phyloP scores from a whole-genome alignment of 306 rosid species.

The Dalbergia cochinchinensis region DNA sequence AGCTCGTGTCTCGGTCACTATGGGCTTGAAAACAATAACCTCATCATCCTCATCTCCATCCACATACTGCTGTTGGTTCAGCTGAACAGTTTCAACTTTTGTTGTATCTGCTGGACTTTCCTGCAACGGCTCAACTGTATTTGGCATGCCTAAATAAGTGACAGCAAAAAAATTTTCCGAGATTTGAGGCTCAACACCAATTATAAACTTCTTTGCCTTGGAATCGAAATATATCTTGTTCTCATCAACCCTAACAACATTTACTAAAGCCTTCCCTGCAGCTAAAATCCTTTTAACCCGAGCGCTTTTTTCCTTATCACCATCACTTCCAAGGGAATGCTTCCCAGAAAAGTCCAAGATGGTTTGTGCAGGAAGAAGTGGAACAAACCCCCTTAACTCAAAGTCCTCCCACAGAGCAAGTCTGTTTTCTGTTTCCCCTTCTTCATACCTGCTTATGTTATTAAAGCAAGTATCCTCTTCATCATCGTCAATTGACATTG shows the following conservation, averaged over 20 bases:
- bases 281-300: conserved; percentile 80
- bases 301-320: conserved; percentile 75
- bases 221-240: conserved; percentile 68
- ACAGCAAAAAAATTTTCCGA: conserved; percentile 54
- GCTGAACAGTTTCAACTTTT: conserved; percentile 48
- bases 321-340: conserved; percentile 70
- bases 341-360: conserved; percentile 92
- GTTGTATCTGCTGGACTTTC: conserved; percentile 55
- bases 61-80: conserved; percentile 51
- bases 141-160: conserved; percentile 48
- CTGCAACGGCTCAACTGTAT: conserved; percentile 49
- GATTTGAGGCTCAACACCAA: conserved; percentile 66
- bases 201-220: conserved; percentile 68
- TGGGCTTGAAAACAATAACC: conserved; percentile 92
- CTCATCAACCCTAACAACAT: conserved; percentile 70
- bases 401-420: conserved; percentile 96
- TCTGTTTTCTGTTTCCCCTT: conserved; percentile 87
- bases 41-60: conserved; percentile 96
- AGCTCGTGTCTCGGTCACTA: conserved; percentile 69
- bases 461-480: conserved; percentile 89
- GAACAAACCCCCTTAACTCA: conserved; percentile 91
- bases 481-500: conserved; percentile 61
- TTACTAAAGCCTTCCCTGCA: conserved; percentile 84
- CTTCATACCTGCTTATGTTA: conserved; percentile 87
- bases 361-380: conserved; percentile 90